A percentile compares a stretch with the other conserved stretches of the same genome.
Evolutionary conservation across 2,329 filamentous ascomycete species (phyloP).

Genomic region (Chaetomium sp.): DNA sequence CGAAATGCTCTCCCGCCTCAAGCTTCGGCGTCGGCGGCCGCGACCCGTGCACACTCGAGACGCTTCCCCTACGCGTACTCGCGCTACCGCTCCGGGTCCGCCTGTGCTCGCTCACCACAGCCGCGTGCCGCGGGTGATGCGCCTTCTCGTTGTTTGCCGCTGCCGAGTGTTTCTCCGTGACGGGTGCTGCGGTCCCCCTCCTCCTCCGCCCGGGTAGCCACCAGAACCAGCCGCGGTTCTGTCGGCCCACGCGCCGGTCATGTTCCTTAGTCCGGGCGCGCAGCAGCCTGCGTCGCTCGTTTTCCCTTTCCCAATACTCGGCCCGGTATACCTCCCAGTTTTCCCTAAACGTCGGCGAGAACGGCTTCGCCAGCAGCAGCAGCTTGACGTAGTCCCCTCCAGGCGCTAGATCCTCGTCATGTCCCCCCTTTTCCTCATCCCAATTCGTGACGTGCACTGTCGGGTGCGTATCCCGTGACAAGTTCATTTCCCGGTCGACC

Average conservation of each 20-base stretch:
- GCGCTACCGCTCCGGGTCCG: constrained; percentile 40
- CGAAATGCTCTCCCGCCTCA: constrained; percentile 36
- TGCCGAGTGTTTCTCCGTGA: constrained; percentile 27
- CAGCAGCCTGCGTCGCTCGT: constrained; percentile 73
- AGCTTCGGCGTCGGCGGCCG: constrained; percentile 39
- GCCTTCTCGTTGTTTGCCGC: constrained; percentile 23
- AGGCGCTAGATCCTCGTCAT: constrained; percentile 84
- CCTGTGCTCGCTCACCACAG: constrained; percentile 41
- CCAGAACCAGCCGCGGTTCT: constrained; percentile 72
- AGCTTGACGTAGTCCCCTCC: constrained; percentile 91
- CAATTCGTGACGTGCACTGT: constrained; percentile 32
- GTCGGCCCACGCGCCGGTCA: constrained; percentile 60
- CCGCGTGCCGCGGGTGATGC: constrained; percentile 35
- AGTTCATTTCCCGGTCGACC: constrained; percentile 52
- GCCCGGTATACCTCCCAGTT: constrained; percentile 94
- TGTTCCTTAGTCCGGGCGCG: constrained; percentile 62
- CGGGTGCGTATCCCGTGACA: constrained; percentile 37
- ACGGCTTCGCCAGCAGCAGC: constrained; percentile 85
- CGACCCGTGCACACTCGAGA: constrained; percentile 38
- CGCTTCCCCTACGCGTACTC: constrained; percentile 47
- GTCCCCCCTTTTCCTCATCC: constrained; percentile 58
- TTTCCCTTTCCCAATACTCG: constrained; percentile 96
- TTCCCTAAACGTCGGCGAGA: constrained; percentile 88
- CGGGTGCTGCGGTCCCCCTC: constrained; percentile 15
- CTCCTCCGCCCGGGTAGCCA: constrained; percentile 67